Conservation (phyloP, 805 yeast species). For the Hanseniaspora occidentalis region DNA sequence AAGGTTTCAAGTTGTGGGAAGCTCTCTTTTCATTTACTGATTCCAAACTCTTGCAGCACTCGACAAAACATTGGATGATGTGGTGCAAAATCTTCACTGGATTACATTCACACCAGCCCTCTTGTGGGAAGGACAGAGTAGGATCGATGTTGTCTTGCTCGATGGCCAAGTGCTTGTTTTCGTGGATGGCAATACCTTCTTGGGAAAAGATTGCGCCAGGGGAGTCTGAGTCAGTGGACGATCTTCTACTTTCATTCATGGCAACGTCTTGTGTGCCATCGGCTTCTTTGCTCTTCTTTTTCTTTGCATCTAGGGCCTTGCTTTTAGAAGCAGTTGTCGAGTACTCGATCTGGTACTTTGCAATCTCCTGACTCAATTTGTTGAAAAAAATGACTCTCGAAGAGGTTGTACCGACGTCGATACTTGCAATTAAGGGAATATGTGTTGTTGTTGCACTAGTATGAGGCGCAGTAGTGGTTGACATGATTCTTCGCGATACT, state of each 20-base stretch:
- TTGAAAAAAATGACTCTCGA: conserved; percentile 78
- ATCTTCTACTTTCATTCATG: not conserved
- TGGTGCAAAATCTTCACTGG: conserved; percentile 73
- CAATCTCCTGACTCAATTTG: conserved; percentile 61
- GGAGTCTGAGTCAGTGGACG: not conserved
- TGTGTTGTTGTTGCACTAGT: not conserved
- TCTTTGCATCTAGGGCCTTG: too few species aligned
- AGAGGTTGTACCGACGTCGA: conserved; percentile 87
- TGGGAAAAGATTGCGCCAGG: conserved; percentile 48
- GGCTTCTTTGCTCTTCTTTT: conserved; percentile 32
- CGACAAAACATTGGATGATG: conserved; percentile 67
- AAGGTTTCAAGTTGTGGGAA: conserved; percentile 35
- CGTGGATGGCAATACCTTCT: conserved; percentile 61
- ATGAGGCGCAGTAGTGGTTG: too few species aligned
- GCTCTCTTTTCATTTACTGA: conserved; percentile 39
- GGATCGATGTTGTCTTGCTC: conserved; percentile 47
- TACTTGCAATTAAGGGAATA: conserved; percentile 46
- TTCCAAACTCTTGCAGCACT: conserved; percentile 45
- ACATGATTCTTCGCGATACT: too few species aligned
- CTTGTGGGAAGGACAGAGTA: conserved; percentile 64
- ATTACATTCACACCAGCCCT: conserved; percentile 92
- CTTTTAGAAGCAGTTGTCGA: conserved; percentile 56
- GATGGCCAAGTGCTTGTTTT: conserved; percentile 45
- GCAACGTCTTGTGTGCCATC: conserved; percentile 9
- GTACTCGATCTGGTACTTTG: conserved; percentile 84